Evolutionary conservation across 148 eudicot species (phyloP).

Genomic region (Dianthus caryophyllus): DNA sequence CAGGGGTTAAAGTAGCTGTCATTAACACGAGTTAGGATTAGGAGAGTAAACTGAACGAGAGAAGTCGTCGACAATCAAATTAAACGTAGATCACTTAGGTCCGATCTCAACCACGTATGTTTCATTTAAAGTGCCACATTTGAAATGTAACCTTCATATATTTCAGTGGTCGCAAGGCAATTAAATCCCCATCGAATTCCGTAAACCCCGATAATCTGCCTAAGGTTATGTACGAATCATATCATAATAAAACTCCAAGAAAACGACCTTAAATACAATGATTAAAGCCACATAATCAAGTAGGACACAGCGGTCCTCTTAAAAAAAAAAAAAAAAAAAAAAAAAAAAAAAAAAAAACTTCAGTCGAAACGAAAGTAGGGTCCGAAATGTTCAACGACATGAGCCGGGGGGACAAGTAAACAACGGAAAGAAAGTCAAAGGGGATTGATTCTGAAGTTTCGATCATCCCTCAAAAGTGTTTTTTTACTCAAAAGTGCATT

Average conservation of each 20-base stretch:
- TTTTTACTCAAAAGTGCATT: constrained; percentile 27
- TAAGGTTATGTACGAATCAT: neutral
- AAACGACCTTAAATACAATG: neutral
- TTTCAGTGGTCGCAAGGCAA: no score
- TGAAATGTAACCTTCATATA: neutral
- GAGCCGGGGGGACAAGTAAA: constrained; percentile 14
- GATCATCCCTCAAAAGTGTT: constrained; percentile 26
- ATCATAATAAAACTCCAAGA: neutral
- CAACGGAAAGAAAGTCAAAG: constrained; percentile 19
- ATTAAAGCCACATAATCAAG: constrained; percentile 11
- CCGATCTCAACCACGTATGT: no score
- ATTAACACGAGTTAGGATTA: no score
- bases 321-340: no score
- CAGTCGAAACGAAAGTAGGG: constrained; percentile 23
- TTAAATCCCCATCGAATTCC: neutral
- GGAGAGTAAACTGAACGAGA: no score
- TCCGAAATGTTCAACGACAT: constrained; percentile 23
- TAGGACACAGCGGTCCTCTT: constrained; percentile 16
- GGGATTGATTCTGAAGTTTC: constrained; percentile 20
- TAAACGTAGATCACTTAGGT: no score
- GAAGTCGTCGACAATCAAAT: no score
- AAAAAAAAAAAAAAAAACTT: no score
- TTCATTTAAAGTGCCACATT: no score
- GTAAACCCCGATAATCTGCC: neutral
- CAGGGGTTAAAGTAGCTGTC: no score